A percentile compares a stretch with the other conserved stretches of the same genome.
These are phyloP conservation scores for Chytriomyces confervae DNA, from an alignment of 192 early-diverging fungal genomes.

Conservation along the genomic window DNA sequence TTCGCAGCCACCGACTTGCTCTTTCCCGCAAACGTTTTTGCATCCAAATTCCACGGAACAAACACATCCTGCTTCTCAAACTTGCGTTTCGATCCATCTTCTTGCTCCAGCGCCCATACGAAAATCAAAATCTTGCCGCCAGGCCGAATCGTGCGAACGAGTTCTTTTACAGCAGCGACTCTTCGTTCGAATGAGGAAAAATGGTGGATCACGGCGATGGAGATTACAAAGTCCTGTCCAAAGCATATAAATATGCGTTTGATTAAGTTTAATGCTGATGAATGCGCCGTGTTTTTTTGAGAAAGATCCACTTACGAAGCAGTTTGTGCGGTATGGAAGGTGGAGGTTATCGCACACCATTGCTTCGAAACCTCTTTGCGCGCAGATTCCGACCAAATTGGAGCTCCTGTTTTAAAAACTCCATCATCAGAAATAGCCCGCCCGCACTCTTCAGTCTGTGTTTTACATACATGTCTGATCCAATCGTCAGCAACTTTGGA, in stretches of 20 bases:
- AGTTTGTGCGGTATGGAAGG: slow-evolving; percentile 71
- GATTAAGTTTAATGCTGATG: too few relatives aligned
- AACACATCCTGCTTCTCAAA: slow-evolving; percentile 93
- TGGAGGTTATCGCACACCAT: slow-evolving; percentile 81
- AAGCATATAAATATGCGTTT: too few relatives aligned
- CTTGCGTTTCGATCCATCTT: slow-evolving; percentile 66
- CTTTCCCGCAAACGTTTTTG: slow-evolving; percentile 37
- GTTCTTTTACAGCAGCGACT: slow-evolving; percentile 73
- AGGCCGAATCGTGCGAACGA: slow-evolving; percentile 74
- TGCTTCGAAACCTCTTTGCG: slow-evolving; percentile 80
- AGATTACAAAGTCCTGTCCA: slow-evolving; percentile 80
- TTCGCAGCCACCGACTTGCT: not conserved
- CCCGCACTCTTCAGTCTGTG: too few relatives aligned
- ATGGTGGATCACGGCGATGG: slow-evolving; percentile 96
- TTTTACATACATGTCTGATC: slow-evolving; percentile 76
- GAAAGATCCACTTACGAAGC: slow-evolving; percentile 51
- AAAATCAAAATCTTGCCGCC: slow-evolving; percentile 81
- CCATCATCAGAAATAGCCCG: too few relatives aligned
- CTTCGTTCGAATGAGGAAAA: slow-evolving; percentile 81
- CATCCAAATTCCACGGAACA: slow-evolving; percentile 88
- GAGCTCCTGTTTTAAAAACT: too few relatives aligned
- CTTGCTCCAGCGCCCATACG: slow-evolving; percentile 97
- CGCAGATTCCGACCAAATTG: slow-evolving; percentile 45
- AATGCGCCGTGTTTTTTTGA: too few relatives aligned
- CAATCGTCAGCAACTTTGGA: slow-evolving; percentile 74